Evolutionary conservation across 2,329 filamentous ascomycete species (phyloP), one percentile per base, ranked within the genome.

Genomic region (Fusarium brachygibbosum): DNA sequence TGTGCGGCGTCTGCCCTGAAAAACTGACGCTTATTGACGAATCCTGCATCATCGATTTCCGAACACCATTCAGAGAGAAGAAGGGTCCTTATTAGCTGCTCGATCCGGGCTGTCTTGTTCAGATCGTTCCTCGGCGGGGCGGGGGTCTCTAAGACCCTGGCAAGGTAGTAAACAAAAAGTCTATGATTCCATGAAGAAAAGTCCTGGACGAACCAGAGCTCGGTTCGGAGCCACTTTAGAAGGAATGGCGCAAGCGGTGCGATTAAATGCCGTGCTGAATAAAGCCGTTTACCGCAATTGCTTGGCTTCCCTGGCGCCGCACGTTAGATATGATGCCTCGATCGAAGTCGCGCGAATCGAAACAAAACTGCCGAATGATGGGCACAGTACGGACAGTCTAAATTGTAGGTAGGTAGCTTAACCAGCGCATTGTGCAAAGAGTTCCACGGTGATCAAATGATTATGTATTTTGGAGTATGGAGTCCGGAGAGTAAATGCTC

Each of bases 201-300:
- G 42, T n/a, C 21, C 54, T 51, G 54, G 55, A 58, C 69, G 66
- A 71, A 71, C 69, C 66, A 71, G 57, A 54, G 31, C 51, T 58
- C 64, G 46, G 48, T 45, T 64, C 42, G 57, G 68, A 53, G 63
- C 68, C 68, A 69, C 68, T 58, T 50, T 59, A 35, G 49, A 52
- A 46, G 57, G 60, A 42, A 71, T 71, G 68, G 68, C 68, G 68
- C 68, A 69, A 66, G 62, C 64, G 60, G 68, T 71, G 51, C 60
- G 65, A 71, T 63, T 68, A 46, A 52, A 66, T 71, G 68, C 57
- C 64, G 68, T 69, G 68, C 65, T 71, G 55, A 66, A 38, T 66
- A 69, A 71, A 65, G 54, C 41, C 32, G 42, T 34, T 49, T 44
- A 32, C 55, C 29, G 46, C 23, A 38, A 52, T 58, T 42, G 28